Base-by-base conservation (phyloP, 1,284 basidiomycete genomes). In the Cerioporus squamosus region DNA sequence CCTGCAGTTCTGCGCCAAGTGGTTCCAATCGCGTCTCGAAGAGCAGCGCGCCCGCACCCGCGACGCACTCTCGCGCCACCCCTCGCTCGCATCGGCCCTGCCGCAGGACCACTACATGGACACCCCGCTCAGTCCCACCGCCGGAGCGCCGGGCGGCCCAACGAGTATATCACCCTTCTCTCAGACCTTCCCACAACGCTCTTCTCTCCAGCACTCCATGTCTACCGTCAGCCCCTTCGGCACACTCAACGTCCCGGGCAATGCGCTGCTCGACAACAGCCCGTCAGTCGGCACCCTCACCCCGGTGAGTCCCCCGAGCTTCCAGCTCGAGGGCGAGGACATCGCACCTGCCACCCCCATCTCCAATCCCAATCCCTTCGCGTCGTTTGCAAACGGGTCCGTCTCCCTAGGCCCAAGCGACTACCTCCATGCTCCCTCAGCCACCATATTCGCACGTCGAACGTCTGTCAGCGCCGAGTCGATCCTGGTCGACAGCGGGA, bases 391-490 rank as follows among this genome's bases (percentile, higher is more conserved):
- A 74, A 49, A 78, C 76, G 67, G 68, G 5, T 53, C 61, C 44
- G 64, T 73, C 52, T 77, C 81, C 40, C 57, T 59, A 1, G 77
- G 78, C 61, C 78, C 80, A 20, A 82, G 79, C 15, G 87, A 86
- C 71, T 90, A 82, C 71, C 81, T 88, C 44, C 85, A 83, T 52
- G 84, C 84, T 4, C 87, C 85, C 20, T 84, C 82, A 17, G 82
- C 89, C 74, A 91, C 85, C 31, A 93, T 96, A 59, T 86, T 98
- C 64, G 94, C 92, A 24, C 86, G 97, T 44, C 87, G 97, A 43
- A 93, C 93, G 2, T 98, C 95, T 36, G 95, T 99, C 59, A 96
- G 93, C 55, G 97, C 97, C n/a, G 97, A 99, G 75, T 95, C 95
- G 3, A 94, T 98, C 71, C 85, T 89, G 1, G 92, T 97, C 24